These are phyloP conservation scores for Babesia sp. DNA, from an alignment of 169 alveolate species.

Conservation along the genomic window DNA sequence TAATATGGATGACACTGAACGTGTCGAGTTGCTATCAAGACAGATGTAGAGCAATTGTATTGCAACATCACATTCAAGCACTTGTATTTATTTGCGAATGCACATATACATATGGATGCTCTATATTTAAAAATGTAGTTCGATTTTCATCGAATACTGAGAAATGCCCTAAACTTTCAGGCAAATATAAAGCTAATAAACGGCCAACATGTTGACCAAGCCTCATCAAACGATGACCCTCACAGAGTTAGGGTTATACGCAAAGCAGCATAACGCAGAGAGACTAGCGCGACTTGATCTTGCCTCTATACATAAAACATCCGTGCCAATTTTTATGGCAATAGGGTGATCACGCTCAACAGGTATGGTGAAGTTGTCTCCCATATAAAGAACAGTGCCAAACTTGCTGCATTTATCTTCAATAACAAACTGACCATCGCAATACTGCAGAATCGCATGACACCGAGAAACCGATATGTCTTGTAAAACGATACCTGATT, in stretches of 20 bases:
- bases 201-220: no score
- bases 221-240: not conserved
- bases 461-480: conserved; percentile 94
- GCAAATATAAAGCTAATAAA: no score
- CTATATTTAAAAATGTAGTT: no score
- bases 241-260: not conserved
- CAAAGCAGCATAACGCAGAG: conserved; percentile 31
- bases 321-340: conserved; percentile 56
- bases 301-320: conserved; percentile 38
- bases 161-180: no score
- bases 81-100: no score
- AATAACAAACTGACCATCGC: conserved; percentile 86
- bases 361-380: conserved; percentile 48
- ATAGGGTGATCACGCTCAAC: conserved; percentile 28
- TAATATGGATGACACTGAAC: not conserved
- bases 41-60: conserved; percentile 22
- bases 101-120: no score
- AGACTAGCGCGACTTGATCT: conserved; percentile 14
- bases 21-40: not conserved
- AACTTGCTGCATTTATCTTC: conserved; percentile 92
- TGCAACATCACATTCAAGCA: no score
- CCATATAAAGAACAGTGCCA: conserved; percentile 89
- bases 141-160: no score
- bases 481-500: conserved; percentile 87
- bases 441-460: conserved; percentile 86